Conservation (phyloP, 805 yeast species). For the Priceomyces haplophilus region DNA sequence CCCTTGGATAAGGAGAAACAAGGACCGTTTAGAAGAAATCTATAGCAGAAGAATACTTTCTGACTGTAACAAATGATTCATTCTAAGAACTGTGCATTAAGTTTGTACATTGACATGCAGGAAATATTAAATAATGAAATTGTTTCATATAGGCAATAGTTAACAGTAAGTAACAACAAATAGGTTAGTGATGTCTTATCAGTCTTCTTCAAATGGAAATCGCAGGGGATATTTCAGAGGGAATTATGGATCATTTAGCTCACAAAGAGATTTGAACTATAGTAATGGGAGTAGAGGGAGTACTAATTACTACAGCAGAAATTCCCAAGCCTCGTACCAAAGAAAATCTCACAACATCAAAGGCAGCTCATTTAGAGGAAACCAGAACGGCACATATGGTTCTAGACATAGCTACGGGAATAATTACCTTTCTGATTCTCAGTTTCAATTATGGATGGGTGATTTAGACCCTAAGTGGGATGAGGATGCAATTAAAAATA, state of each 20-base stretch:
- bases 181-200: conserved; percentile 1
- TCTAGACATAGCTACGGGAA: background rate
- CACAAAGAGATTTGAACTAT: background rate
- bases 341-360: conserved; percentile 8
- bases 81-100: no score
- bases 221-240: background rate
- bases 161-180: background rate
- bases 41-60: conserved; percentile 27
- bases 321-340: background rate
- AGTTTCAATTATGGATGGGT: conserved; percentile 77
- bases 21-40: conserved; percentile 28
- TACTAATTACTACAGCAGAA: background rate
- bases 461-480: conserved; percentile 85
- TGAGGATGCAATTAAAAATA: conserved; percentile 58
- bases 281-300: background rate
- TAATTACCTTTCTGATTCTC: conserved; percentile 2
- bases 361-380: conserved; percentile 1
- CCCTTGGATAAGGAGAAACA: conserved; percentile 47
- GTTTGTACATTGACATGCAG: background rate
- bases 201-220: background rate
- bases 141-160: background rate
- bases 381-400: conserved; percentile 6
- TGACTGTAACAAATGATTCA: background rate
- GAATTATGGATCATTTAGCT: background rate
- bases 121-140: background rate